Evolutionary conservation across 2,329 filamentous ascomycete species (phyloP), one percentile per base, ranked within the genome.

Genomic region (Sarocladium brachiariae): DNA sequence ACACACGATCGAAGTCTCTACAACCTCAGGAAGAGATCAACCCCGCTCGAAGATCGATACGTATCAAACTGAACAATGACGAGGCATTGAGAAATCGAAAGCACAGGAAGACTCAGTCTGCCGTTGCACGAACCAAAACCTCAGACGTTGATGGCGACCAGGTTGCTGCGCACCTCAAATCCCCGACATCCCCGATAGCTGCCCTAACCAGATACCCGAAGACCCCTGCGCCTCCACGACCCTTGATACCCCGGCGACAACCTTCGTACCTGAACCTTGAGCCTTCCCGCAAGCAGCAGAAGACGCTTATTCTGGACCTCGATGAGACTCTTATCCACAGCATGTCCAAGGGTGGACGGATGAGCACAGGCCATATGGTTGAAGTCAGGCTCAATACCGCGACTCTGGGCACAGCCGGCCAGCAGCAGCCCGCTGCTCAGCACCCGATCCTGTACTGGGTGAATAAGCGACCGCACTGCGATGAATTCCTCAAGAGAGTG

Each of bases 401-500:
- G 54, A 71, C 81, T 51, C 78, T 89, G 39, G 84, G 81, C 50
- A 78, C 81, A 45, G 83, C 81, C 27, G 83, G 85, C 23, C 78
- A 83, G 57, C 50, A 51, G 31, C 52, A 48, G 9, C 53, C 61
- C 19, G 64, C 64, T 43, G 89, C 90, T 35, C 92, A 96, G 63
- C 91, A 99, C 64, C 93, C 93, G 1, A 97, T 99, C 58, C 71
- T 99, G 54, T 99, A 99, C 73, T 99, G 96, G 74, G 93, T 99
- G 49, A 93, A 99, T 72, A 97, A 99, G 70, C 85, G 93, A 56
- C 93, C 93, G 31, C 86, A 93, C 65, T 99, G 93, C 67, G 93
- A 99, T 67, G 92, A 97, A 59, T 99, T 99, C 63, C 70, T 99
- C 62, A 86, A 91, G 61, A 64, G 93, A 75, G 83, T 96, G 43